A percentile compares a stretch with the other conserved stretches of the same genome.
Evolutionary conservation across 768 basidiomycete species (phyloP).

Genomic region (Leccinum barrowsii): DNA sequence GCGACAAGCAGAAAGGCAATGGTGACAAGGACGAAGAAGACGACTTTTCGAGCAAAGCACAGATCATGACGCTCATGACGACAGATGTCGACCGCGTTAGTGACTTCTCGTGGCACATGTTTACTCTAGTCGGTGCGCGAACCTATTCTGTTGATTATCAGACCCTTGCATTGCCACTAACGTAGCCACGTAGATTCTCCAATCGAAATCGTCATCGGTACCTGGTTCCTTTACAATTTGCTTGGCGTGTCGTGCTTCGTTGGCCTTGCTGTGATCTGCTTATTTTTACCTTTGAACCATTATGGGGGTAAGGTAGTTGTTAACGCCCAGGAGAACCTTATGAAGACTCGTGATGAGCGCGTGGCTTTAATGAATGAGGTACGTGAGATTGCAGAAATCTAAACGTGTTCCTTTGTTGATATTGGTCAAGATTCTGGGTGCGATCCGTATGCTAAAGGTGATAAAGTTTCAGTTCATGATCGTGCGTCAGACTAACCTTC

Average conservation of each 20-base stretch:
- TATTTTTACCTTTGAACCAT: slow-evolving; percentile 79
- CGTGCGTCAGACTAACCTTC: not conserved
- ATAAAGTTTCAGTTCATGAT: not conserved
- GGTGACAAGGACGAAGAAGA: slow-evolving; percentile 37
- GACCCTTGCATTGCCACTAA: not conserved
- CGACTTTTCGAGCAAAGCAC: slow-evolving; percentile 63
- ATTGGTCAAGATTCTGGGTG: slow-evolving; percentile 62
- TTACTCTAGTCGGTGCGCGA: slow-evolving; percentile 65
- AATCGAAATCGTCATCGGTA: slow-evolving; percentile 73
- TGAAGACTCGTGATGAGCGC: slow-evolving; percentile 90
- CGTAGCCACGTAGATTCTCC: slow-evolving; percentile 45
- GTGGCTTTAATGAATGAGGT: slow-evolving; percentile 89
- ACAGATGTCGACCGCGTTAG: slow-evolving; percentile 89
- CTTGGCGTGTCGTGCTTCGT: slow-evolving; percentile 77
- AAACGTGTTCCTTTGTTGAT: not conserved
- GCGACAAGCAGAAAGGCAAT: slow-evolving; percentile 14
- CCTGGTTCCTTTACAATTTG: slow-evolving; percentile 70
- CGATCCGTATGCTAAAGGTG: slow-evolving; percentile 85
- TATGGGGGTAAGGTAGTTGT: slow-evolving; percentile 78
- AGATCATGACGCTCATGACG: slow-evolving; percentile 96
- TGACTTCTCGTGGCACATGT: slow-evolving; percentile 79
- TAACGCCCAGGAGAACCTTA: slow-evolving; percentile 75
- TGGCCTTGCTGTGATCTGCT: slow-evolving; percentile 71
- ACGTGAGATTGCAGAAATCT: slow-evolving; percentile 3
- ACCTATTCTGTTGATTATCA: not conserved